A percentile compares a stretch with the other conserved stretches of the same genome.
phyloP scores from a whole-genome alignment of 257 asterid species.

The Solanum sejunctum region DNA sequence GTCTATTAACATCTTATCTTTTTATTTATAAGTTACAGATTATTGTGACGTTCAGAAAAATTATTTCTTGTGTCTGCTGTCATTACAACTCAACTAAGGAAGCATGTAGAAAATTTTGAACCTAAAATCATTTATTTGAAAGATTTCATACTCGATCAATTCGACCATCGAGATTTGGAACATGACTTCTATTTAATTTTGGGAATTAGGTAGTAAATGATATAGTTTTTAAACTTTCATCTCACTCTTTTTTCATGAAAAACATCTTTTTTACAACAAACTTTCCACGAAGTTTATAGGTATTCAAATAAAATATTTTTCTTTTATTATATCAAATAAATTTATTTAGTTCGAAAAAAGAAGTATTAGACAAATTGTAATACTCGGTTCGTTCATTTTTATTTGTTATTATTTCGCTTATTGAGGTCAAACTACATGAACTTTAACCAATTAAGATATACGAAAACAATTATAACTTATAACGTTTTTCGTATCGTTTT shows the following conservation, averaged over 20 bases:
- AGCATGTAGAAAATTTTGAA: neutral
- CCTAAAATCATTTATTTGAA: neutral
- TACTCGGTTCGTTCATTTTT: too few relatives aligned
- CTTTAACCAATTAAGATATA: too few relatives aligned
- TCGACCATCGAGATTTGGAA: neutral
- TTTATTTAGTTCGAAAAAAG: neutral
- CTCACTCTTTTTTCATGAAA: neutral
- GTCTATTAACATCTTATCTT: neutral
- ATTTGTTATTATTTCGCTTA: too few relatives aligned
- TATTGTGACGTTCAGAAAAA: neutral
- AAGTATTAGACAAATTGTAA: neutral
- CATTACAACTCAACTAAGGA: neutral
- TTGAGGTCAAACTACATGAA: too few relatives aligned
- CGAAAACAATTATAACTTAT: too few relatives aligned
- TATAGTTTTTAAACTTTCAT: neutral
- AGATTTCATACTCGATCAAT: neutral
- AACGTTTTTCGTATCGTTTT: too few relatives aligned
- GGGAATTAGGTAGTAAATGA: neutral
- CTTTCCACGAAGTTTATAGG: neutral
- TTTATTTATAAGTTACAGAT: neutral
- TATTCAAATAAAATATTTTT: neutral
- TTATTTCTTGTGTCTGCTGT: neutral
- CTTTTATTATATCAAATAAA: neutral
- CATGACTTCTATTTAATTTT: neutral
- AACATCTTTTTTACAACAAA: neutral